phyloP scores from a whole-genome alignment of 768 basidiomycete genomes.

The Scleroderma bovista region DNA sequence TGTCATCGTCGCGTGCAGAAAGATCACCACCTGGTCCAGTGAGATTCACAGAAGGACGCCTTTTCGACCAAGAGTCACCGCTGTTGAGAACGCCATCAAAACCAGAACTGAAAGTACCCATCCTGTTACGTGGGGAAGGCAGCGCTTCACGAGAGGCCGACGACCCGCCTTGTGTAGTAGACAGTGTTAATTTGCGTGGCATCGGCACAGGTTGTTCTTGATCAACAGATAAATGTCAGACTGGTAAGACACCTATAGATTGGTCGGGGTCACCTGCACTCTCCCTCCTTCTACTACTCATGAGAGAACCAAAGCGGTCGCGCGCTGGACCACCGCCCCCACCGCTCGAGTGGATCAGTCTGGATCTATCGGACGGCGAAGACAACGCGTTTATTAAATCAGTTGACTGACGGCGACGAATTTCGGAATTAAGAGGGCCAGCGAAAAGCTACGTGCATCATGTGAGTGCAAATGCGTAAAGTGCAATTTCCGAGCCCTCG shows the following conservation, averaged over 20 bases:
- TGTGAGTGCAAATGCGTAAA: slow-evolving; percentile 19
- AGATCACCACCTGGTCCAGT: slow-evolving; percentile 35
- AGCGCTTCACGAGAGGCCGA: slow-evolving; percentile 50
- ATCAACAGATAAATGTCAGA: slow-evolving; percentile 9
- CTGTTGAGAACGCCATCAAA: slow-evolving; percentile 70
- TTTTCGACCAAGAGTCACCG: slow-evolving; percentile 68
- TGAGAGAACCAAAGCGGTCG: slow-evolving; percentile 57
- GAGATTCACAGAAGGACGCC: slow-evolving; percentile 55
- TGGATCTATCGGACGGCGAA: slow-evolving; percentile 55
- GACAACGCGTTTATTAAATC: slow-evolving; percentile 62
- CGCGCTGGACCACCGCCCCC: slow-evolving; percentile 50
- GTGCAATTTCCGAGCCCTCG: slow-evolving; percentile 6
- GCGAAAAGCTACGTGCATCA: slow-evolving; percentile 61
- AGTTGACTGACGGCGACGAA: slow-evolving; percentile 78
- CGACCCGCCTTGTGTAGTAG: slow-evolving; percentile 48
- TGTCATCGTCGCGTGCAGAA: slow-evolving; percentile 38
- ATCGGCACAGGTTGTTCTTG: slow-evolving; percentile 57
- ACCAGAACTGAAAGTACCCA: slow-evolving; percentile 50
- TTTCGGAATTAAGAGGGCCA: slow-evolving; percentile 76
- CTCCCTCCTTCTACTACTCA: slow-evolving; percentile 54
- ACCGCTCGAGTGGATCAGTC: slow-evolving; percentile 47
- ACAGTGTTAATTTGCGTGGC: slow-evolving; percentile 67
- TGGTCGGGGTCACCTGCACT: slow-evolving; percentile 48
- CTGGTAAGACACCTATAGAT: not conserved
- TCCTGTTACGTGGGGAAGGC: slow-evolving; percentile 60